Evolutionary conservation across 169 alveolate species (phyloP), one percentile per base, ranked within the genome.

Genomic region (Plasmodium gonderi): DNA sequence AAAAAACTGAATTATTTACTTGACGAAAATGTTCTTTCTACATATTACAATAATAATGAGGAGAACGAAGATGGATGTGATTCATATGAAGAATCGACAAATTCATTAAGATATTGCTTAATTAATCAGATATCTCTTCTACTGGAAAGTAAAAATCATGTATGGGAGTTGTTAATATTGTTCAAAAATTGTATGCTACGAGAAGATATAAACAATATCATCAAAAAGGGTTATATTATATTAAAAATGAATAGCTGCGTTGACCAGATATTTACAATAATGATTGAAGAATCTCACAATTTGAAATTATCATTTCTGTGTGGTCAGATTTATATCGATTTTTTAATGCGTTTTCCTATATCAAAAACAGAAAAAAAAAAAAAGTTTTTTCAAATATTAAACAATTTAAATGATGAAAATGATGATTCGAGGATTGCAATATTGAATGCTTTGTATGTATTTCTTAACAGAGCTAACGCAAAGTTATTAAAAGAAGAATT

Each of bases 301-400:
- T 44, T 90, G 78, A 90, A 90, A 78, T 65, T 90, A 67, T 69
- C 94, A 31, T 90, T 90, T 90, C 49, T 90, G 42, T 90, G 94
- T 78, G 94, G 94, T 29, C 94, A 90, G 14, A 90, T 90, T 36
- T 90, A 90, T 65, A 79, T 90, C 29, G 81, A 90, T n/a, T 90
- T 77, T 90, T 90, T 90, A 17, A 64, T 90, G 83, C 42, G 78
- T 2, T 90, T 90, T 45, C 94, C 90, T 17, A 51, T 90, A 65
- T 90, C 94, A 33, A 20, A 76, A 47, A 65, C 29, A 14, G 94
- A 90, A 78, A 90, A 90, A 60, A 90, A 78, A 78, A 90, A 78
- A 65, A 90, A 78, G 17, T 38, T 76, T 76, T 74, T 90, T 38
- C 31, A 42, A 31, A 78, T 90, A 44, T 77, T 90, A 78, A 78